Percentiles rank a stretch among this genome's conserved stretches.
phyloP scores from a whole-genome alignment of 352 stramenopile genomes.

The Globisporangium acanthophoron region DNA sequence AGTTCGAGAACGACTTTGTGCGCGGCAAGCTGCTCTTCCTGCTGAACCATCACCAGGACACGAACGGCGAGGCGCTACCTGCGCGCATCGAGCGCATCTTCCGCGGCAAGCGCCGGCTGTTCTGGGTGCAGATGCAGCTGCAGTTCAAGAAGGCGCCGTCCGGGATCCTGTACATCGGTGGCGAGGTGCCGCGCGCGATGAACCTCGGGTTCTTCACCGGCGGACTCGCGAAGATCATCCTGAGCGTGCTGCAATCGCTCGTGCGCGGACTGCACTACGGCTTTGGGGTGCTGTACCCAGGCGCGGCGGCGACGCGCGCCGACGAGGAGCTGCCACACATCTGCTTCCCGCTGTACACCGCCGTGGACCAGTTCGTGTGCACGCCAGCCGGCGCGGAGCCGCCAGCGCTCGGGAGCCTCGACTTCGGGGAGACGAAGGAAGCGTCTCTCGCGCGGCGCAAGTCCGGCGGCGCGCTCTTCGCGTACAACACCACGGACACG shows the following conservation, averaged over 20 bases:
- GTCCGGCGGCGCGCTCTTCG: slow-evolving; percentile 26
- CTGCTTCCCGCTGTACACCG: slow-evolving; percentile 58
- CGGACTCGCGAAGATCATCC: slow-evolving; percentile 42
- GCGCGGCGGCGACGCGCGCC: slow-evolving; percentile 11
- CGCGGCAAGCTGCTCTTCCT: slow-evolving; percentile 68
- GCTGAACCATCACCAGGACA: slow-evolving; percentile 25
- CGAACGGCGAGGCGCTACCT: slow-evolving; percentile 3
- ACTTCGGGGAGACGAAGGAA: slow-evolving; percentile 51
- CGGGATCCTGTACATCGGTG: slow-evolving; percentile 58
- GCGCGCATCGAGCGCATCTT: slow-evolving; percentile 21
- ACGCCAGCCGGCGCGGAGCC: slow-evolving; percentile 27
- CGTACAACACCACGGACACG: slow-evolving; percentile 55
- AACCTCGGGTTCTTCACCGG: slow-evolving; percentile 51
- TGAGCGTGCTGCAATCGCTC: slow-evolving; percentile 47
- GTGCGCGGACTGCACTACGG: slow-evolving; percentile 50
- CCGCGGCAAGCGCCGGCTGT: slow-evolving; percentile 37
- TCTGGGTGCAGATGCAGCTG: slow-evolving; percentile 64
- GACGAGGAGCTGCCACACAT: slow-evolving; percentile 63
- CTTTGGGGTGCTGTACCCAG: slow-evolving; percentile 32
- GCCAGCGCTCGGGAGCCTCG: slow-evolving; percentile 32
- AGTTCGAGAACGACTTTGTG: slow-evolving; percentile 82
- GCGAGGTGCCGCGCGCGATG: slow-evolving; percentile 49
- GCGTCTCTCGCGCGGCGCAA: slow-evolving; percentile 26
- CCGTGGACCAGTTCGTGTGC: slow-evolving; percentile 61
- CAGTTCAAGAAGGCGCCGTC: slow-evolving; percentile 57